A percentile compares a stretch with the other conserved stretches of the same genome.
These are phyloP conservation scores for Elymus sibiricus DNA, from an alignment of 176 grass and related monocot species.

Conservation along the genomic window DNA sequence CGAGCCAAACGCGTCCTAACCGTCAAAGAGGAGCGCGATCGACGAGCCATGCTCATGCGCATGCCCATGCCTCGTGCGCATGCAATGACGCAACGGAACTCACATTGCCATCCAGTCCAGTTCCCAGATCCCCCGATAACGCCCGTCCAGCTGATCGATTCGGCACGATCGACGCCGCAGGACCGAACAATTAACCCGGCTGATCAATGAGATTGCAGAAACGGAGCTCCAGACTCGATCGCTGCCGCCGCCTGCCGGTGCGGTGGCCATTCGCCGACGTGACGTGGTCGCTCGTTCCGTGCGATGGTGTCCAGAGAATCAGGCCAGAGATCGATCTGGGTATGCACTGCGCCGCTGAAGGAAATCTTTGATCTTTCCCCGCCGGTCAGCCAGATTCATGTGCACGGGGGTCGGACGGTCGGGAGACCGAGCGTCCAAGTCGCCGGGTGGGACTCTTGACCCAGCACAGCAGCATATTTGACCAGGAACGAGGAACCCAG, in stretches of 20 bases:
- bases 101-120: background rate
- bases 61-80: background rate
- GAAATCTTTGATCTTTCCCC: constrained; percentile 16
- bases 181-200: too few species aligned
- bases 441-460: background rate
- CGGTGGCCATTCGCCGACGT: too few species aligned
- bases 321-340: background rate
- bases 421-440: constrained; percentile 11
- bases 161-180: background rate
- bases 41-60: too few species aligned
- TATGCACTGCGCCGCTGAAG: background rate
- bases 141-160: background rate
- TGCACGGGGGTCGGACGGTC: background rate
- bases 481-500: background rate
- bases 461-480: background rate
- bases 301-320: background rate
- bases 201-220: too few species aligned
- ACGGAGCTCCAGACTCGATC: too few species aligned
- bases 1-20: too few species aligned
- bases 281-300: too few species aligned
- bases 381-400: background rate
- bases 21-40: too few species aligned
- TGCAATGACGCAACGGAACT: constrained; percentile 22
- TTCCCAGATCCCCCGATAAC: background rate
- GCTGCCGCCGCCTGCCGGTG: too few species aligned